Percentiles rank a stretch among this genome's conserved stretches.
These are phyloP conservation scores for Brassica incana DNA, from an alignment of 345 rosid species.

Conservation along the genomic window DNA sequence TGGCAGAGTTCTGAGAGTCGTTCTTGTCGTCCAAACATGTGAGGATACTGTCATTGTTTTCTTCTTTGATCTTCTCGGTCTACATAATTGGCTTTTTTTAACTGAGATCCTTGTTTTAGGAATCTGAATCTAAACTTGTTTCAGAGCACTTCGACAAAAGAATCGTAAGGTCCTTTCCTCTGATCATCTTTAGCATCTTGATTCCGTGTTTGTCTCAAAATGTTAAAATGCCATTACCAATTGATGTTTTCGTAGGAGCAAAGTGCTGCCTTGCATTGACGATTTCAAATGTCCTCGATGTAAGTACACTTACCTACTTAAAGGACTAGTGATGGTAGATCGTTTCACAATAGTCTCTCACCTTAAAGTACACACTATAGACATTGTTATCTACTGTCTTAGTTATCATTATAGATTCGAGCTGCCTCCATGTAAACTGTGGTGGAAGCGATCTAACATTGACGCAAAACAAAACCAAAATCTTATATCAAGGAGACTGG, in stretches of 20 bases:
- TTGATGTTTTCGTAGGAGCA: conserved; percentile 41
- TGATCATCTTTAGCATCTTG: not conserved
- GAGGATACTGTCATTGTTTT: conserved; percentile 26
- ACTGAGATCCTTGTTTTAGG: conserved; percentile 38
- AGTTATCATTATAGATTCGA: conserved; percentile 36
- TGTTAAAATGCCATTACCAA: not conserved
- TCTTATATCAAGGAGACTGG: conserved; percentile 59
- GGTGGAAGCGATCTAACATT: conserved; percentile 55
- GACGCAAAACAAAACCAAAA: conserved; percentile 39
- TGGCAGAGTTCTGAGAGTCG: conserved; percentile 48
- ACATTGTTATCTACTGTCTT: not conserved
- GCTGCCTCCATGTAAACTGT: conserved; percentile 58
- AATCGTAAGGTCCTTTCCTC: conserved; percentile 50
- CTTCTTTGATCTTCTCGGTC: conserved; percentile 16
- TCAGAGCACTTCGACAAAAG: conserved; percentile 45
- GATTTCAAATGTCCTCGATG: conserved; percentile 56
- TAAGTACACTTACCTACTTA: conserved; percentile 42
- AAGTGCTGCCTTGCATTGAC: conserved; percentile 53
- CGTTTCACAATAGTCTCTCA: not conserved
- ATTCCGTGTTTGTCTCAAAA: not conserved
- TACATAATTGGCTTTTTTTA: conserved; percentile 20
- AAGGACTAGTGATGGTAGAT: not conserved
- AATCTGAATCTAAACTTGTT: conserved; percentile 65
- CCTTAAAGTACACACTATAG: not conserved
- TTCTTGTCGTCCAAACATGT: conserved; percentile 58